These are phyloP conservation scores for Aethionema arabicum DNA, from an alignment of 345 rosid species.

Conservation along the genomic window DNA sequence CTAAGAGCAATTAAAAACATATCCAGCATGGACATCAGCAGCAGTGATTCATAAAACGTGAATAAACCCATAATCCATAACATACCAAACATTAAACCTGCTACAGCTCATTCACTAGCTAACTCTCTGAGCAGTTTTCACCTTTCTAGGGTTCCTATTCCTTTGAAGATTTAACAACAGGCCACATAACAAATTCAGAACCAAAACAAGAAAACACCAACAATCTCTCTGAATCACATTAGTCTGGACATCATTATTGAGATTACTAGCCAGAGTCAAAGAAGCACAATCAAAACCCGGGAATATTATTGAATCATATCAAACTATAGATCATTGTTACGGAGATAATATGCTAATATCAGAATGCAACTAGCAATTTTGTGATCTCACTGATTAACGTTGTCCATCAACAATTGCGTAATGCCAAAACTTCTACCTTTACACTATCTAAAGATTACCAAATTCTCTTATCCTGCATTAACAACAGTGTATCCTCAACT, in stretches of 20 bases:
- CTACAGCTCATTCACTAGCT: background rate
- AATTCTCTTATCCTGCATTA: background rate
- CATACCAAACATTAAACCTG: background rate
- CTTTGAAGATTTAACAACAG: background rate
- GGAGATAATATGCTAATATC: background rate
- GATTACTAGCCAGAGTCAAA: background rate
- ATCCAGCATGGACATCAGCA: slow-evolving; percentile 12
- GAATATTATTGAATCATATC: slow-evolving; percentile 9
- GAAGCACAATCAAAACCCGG: slow-evolving; percentile 5
- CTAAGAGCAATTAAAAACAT: slow-evolving; percentile 24
- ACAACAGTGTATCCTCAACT: background rate
- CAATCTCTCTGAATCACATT: background rate
- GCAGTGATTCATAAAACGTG: slow-evolving; percentile 10
- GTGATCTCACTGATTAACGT: background rate
- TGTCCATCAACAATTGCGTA: slow-evolving; percentile 6
- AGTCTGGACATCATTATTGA: background rate
- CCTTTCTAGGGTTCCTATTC: slow-evolving; percentile 9
- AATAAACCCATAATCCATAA: slow-evolving; percentile 1
- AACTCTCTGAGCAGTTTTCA: slow-evolving; percentile 14
- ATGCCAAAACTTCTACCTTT: background rate
- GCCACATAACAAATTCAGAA: slow-evolving; percentile 10
- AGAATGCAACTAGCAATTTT: background rate
- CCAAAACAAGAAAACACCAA: background rate
- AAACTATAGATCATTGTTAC: background rate
- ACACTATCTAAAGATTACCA: slow-evolving; percentile 12